Evolutionary conservation across 768 basidiomycete species (phyloP).

Genomic region (Cyathus striatus): DNA sequence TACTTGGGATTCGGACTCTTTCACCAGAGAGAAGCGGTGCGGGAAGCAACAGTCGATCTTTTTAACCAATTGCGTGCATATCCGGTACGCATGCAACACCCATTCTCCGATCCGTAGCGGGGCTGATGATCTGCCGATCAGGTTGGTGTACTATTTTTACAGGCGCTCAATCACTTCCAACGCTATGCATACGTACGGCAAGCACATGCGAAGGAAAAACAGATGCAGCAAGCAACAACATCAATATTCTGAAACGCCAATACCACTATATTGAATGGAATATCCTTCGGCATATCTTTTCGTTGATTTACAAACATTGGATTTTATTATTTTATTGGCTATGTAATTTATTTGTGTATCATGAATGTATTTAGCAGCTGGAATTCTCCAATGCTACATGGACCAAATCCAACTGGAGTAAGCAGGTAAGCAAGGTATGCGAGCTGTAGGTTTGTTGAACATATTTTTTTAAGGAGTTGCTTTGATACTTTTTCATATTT

Average conservation of each 20-base stretch:
- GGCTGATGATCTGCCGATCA: constrained; percentile 23
- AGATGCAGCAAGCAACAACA: constrained; percentile 24
- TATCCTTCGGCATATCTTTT: too few species aligned
- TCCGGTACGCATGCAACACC: constrained; percentile 47
- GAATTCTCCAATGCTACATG: too few species aligned
- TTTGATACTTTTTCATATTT: too few species aligned
- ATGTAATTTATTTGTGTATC: too few species aligned
- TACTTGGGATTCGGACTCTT: constrained; percentile 88
- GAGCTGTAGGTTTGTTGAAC: too few species aligned
- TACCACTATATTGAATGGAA: background rate
- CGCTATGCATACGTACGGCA: constrained; percentile 84
- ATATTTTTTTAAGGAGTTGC: too few species aligned
- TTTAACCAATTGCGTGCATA: constrained; percentile 75
- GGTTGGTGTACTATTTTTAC: constrained; percentile 77
- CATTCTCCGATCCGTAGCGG: background rate
- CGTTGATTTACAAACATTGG: too few species aligned
- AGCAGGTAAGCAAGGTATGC: too few species aligned
- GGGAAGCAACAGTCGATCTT: constrained; percentile 78
- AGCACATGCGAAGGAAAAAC: constrained; percentile 61
- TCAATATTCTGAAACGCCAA: constrained; percentile 4
- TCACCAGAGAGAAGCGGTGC: constrained; percentile 74
- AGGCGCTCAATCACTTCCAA: constrained; percentile 83
- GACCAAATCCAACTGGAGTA: too few species aligned
- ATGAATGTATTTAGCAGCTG: too few species aligned
- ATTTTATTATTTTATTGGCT: too few species aligned